Percentiles rank a stretch among this genome's conserved stretches.
Evolutionary conservation across 352 stramenopile species (phyloP).

Genomic region (Globisporangium irregulare): DNA sequence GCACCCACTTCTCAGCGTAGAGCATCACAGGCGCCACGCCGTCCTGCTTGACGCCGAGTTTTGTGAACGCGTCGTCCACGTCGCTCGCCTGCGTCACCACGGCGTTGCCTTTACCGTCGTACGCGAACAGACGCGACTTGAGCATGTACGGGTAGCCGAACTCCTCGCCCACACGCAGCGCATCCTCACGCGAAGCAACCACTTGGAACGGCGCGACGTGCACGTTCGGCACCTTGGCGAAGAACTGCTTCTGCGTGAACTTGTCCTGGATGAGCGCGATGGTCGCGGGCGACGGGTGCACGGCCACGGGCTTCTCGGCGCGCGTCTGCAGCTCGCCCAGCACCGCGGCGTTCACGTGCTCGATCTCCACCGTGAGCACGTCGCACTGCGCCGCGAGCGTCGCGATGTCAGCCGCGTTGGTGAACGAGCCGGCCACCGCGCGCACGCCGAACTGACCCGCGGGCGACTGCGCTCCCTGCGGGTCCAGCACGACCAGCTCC

Average conservation of each 20-base stretch:
- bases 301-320: conserved; percentile 25
- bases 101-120: conserved; percentile 97
- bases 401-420: conserved; percentile 58
- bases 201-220: conserved; percentile 52
- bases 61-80: conserved; percentile 81
- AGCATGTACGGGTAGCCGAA: conserved; percentile 98
- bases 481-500: conserved; percentile 92
- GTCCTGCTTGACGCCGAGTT: conserved; percentile 51
- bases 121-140: conserved; percentile 94
- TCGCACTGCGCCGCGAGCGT: conserved; percentile 83
- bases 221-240: conserved; percentile 41
- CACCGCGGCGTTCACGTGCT: conserved; percentile 95
- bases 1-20: conserved; percentile 97
- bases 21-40: conserved; percentile 21
- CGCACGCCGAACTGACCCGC: conserved; percentile 68
- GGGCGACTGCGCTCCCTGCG: conserved; percentile 64
- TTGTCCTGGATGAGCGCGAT: conserved; percentile 98
- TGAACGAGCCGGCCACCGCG: conserved; percentile 82
- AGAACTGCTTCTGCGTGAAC: conserved; percentile 93
- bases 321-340: conserved; percentile 85
- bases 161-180: conserved; percentile 34
- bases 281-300: conserved; percentile 87
- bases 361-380: conserved; percentile 97
- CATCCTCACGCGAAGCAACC: conserved; percentile 43
- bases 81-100: conserved; percentile 82